These are phyloP conservation scores for Cucumis melo DNA, from an alignment of 306 rosid genomes.

Conservation along the genomic window DNA sequence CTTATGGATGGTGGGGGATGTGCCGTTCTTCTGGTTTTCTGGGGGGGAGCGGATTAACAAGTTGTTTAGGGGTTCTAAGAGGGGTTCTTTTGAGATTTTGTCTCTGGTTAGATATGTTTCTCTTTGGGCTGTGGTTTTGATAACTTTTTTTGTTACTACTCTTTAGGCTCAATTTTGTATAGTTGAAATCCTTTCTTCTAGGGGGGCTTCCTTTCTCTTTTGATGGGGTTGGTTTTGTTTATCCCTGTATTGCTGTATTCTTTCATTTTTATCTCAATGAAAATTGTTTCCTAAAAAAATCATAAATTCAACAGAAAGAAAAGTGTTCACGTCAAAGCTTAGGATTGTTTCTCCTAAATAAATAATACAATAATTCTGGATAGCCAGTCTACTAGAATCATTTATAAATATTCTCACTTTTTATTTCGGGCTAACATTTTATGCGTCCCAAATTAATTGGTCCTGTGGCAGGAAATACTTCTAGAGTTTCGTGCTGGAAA, in stretches of 20 bases:
- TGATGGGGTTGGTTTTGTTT: not conserved
- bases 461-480: conserved; percentile 50
- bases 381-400: not conserved
- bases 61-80: not conserved
- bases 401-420: not conserved
- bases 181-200: too few species aligned
- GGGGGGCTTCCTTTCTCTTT: not conserved
- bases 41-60: not conserved
- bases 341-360: not conserved
- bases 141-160: not conserved
- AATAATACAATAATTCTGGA: not conserved
- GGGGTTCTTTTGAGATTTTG: not conserved
- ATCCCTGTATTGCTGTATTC: not conserved
- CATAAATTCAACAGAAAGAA: not conserved
- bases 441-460: not conserved
- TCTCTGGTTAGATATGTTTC: not conserved
- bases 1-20: not conserved
- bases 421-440: not conserved
- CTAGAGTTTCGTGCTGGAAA: conserved; percentile 93
- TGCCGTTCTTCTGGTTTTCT: not conserved
- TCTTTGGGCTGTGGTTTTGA: not conserved
- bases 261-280: not conserved
- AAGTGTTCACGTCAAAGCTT: not conserved
- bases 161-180: not conserved
- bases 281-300: too few species aligned